Conservation (phyloP, 371 early-diverging fungal species). For the Chytridium lagenaria region DNA sequence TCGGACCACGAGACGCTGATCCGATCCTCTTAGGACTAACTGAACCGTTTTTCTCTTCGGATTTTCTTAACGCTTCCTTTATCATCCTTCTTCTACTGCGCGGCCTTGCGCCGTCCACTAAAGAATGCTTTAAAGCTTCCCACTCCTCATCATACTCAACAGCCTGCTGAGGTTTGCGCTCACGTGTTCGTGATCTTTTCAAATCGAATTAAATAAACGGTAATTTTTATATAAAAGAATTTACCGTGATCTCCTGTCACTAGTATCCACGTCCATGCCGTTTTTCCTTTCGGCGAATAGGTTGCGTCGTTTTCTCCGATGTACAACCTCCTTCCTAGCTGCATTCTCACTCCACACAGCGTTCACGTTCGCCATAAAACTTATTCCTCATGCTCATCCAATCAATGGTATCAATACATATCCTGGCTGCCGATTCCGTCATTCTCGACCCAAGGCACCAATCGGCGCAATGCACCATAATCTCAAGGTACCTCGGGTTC, state of each 20-base stretch:
- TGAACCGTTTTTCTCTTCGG: background rate
- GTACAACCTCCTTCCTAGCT: conserved; percentile 28
- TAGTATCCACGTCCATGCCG: background rate
- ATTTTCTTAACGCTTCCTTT: background rate
- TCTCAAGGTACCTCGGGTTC: conserved; percentile 52
- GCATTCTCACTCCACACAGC: conserved; percentile 25
- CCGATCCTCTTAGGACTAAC: conserved; percentile 7
- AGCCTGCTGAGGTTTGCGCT: background rate
- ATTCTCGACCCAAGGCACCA: conserved; percentile 40
- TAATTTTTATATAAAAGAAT: background rate
- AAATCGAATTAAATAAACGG: background rate
- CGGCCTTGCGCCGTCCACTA: conserved; percentile 30
- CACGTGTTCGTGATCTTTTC: conserved; percentile 8
- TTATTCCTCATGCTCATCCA: conserved; percentile 42
- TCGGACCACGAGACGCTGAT: conserved; percentile 19
- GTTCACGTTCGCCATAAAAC: conserved; percentile 22
- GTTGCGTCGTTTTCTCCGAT: conserved; percentile 7
- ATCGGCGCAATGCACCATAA: conserved; percentile 32
- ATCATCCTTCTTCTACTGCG: background rate
- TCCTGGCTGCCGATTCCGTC: conserved; percentile 34
- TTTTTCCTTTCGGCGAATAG: conserved; percentile 26
- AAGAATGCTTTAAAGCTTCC: conserved; percentile 23
- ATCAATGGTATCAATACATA: conserved; percentile 45
- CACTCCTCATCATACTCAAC: background rate
- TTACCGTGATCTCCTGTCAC: conserved; percentile 5